Conservation (phyloP, 495 filamentous ascomycete species). For the Penicillium longicatenatum region DNA sequence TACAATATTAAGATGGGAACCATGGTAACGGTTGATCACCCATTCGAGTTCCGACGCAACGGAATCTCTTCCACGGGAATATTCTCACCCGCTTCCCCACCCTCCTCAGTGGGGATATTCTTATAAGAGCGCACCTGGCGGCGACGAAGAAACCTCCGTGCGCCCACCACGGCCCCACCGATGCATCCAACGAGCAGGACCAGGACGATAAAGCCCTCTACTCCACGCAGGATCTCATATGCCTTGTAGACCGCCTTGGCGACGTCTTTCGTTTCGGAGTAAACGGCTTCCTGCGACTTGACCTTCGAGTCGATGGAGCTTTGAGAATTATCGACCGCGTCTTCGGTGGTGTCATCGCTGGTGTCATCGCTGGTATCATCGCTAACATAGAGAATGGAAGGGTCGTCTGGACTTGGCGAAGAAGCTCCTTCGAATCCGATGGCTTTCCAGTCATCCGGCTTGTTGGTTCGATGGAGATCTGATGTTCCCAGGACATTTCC, state of each 20-base stretch:
- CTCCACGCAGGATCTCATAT: constrained; percentile 8
- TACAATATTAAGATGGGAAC: not conserved
- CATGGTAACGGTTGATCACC: not conserved
- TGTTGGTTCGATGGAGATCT: constrained; percentile 13
- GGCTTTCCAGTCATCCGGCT: constrained; percentile 19
- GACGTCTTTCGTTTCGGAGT: constrained; percentile 9
- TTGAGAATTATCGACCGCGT: not conserved
- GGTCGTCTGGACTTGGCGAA: constrained; percentile 15
- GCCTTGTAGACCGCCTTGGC: constrained; percentile 15
- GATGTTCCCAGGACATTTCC: constrained; percentile 19
- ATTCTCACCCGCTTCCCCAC: not conserved
- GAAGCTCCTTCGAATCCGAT: constrained; percentile 12
- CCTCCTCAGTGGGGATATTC: constrained; percentile 12
- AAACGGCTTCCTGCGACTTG: not conserved
- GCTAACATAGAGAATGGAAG: not conserved
- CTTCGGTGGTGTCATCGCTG: not conserved
- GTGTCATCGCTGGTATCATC: not conserved
- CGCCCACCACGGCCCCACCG: constrained; percentile 1
- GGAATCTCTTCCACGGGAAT: constrained; percentile 9
- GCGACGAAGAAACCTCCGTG: constrained; percentile 1
- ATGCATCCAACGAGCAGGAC: not conserved
- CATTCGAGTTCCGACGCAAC: not conserved
- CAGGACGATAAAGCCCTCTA: constrained; percentile 1
- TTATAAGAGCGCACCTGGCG: constrained; percentile 11
- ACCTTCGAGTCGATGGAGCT: not conserved